phyloP scores from a whole-genome alignment of 2,329 filamentous ascomycete genomes.

The Fusarium vanettenii region DNA sequence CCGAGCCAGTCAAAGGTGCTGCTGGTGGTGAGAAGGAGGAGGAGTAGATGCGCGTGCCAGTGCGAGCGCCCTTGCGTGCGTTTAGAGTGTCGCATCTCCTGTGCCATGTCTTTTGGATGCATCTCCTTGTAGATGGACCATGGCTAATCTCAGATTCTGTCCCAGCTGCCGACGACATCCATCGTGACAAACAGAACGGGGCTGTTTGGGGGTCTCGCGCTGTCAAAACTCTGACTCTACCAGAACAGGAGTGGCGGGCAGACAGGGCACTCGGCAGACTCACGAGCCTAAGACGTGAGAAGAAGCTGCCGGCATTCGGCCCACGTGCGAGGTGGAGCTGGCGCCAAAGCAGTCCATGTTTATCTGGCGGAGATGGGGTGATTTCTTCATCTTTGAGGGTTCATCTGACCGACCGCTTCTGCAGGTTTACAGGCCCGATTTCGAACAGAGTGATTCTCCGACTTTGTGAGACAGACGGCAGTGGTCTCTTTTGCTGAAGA shows the following conservation, averaged over 20 bases:
- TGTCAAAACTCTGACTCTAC: neutral
- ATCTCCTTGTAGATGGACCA: neutral
- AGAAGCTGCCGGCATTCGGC: constrained; percentile 39
- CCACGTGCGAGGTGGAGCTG: constrained; percentile 43
- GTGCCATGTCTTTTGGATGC: neutral
- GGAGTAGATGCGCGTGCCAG: neutral
- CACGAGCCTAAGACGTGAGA: constrained; percentile 3
- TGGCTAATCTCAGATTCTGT: neutral
- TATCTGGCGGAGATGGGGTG: constrained; percentile 20
- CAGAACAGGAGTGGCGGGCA: constrained; percentile 3
- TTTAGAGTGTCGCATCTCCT: neutral
- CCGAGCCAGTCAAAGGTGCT: constrained; percentile 5
- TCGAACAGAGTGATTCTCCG: constrained; percentile 5
- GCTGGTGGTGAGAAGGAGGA: neutral
- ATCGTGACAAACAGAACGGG: neutral
- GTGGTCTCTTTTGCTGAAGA: constrained; percentile 8
- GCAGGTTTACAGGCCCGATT: neutral
- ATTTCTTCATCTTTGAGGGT: constrained; percentile 2
- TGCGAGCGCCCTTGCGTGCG: neutral
- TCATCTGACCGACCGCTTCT: constrained; percentile 8
- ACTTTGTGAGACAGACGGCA: constrained; percentile 17
- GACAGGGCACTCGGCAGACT: neutral
- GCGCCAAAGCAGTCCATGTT: constrained; percentile 12
- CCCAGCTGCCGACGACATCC: neutral
- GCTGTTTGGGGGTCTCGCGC: constrained; percentile 1